phyloP scores from a whole-genome alignment of 1,284 basidiomycete genomes.

The Apiotrichum akiyoshidainum region DNA sequence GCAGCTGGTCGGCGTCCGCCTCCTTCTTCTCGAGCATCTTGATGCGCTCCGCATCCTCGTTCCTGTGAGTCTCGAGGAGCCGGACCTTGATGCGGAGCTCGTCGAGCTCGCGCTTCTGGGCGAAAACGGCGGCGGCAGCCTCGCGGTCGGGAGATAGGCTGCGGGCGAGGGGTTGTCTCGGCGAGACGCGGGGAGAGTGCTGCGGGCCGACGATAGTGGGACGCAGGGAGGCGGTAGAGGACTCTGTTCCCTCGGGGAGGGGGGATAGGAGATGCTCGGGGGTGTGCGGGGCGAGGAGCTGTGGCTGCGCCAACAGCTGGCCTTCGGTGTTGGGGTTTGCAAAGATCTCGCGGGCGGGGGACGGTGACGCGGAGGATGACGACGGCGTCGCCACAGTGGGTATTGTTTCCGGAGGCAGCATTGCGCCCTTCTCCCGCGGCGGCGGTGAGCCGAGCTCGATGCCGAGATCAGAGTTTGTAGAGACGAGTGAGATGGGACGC shows the following conservation, averaged over 20 bases:
- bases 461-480: background rate
- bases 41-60: constrained; percentile 78
- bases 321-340: background rate
- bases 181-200: constrained; percentile 3
- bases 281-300: background rate
- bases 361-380: background rate
- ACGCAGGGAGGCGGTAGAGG: background rate
- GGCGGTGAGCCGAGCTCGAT: background rate
- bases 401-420: background rate
- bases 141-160: constrained; percentile 18
- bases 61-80: constrained; percentile 78
- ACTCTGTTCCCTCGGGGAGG: background rate
- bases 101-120: constrained; percentile 56
- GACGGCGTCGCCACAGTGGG: background rate
- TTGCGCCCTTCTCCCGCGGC: background rate
- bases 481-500: background rate
- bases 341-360: no score
- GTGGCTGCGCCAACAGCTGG: background rate
- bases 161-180: constrained; percentile 7
- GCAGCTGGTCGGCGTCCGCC: constrained; percentile 76
- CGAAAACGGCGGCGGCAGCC: constrained; percentile 23
- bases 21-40: constrained; percentile 80
- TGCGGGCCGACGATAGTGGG: background rate
- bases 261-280: background rate
- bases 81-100: constrained; percentile 79